Conservation (phyloP, 1,284 basidiomycete genomes). For the Ceratobasidium sp. region DNA sequence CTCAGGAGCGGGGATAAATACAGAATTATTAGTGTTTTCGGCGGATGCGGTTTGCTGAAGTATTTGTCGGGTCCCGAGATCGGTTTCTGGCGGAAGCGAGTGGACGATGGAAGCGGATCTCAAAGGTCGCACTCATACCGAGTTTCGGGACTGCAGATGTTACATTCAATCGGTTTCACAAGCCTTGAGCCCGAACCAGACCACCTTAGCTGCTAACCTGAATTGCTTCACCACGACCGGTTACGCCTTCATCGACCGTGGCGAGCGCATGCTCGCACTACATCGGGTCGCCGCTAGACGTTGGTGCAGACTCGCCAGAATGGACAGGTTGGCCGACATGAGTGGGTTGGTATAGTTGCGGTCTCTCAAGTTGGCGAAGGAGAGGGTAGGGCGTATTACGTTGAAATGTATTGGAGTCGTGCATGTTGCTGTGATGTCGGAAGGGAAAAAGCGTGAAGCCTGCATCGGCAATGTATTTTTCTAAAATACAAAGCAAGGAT, state of each 20-base stretch:
- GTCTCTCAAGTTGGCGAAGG: slow-evolving; percentile 72
- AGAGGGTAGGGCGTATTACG: slow-evolving; percentile 77
- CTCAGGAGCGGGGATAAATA: slow-evolving; percentile 65
- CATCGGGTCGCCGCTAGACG: slow-evolving; percentile 78
- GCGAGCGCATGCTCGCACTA: slow-evolving; percentile 64
- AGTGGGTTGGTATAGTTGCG: slow-evolving; percentile 70
- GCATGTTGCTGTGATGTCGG: slow-evolving; percentile 71
- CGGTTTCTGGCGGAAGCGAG: not conserved
- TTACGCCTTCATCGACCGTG: too few relatives aligned
- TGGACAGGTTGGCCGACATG: slow-evolving; percentile 64
- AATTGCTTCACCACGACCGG: too few relatives aligned
- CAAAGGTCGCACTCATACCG: slow-evolving; percentile 17
- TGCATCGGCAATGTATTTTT: slow-evolving; percentile 44
- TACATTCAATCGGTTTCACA: slow-evolving; percentile 17
- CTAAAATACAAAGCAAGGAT: not conserved
- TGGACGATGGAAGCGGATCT: slow-evolving; percentile 26
- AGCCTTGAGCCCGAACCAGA: slow-evolving; percentile 13
- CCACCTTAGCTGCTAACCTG: slow-evolving; percentile 3
- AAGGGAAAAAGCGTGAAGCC: slow-evolving; percentile 63
- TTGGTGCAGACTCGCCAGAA: slow-evolving; percentile 51
- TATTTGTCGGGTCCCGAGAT: slow-evolving; percentile 51
- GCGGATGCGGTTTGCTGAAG: slow-evolving; percentile 58
- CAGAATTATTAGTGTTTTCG: slow-evolving; percentile 62
- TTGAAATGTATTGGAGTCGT: slow-evolving; percentile 87
- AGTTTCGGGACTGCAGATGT: slow-evolving; percentile 53